phyloP scores from a whole-genome alignment of 2,329 filamentous ascomycete genomes.

The Colletotrichum acutatum region DNA sequence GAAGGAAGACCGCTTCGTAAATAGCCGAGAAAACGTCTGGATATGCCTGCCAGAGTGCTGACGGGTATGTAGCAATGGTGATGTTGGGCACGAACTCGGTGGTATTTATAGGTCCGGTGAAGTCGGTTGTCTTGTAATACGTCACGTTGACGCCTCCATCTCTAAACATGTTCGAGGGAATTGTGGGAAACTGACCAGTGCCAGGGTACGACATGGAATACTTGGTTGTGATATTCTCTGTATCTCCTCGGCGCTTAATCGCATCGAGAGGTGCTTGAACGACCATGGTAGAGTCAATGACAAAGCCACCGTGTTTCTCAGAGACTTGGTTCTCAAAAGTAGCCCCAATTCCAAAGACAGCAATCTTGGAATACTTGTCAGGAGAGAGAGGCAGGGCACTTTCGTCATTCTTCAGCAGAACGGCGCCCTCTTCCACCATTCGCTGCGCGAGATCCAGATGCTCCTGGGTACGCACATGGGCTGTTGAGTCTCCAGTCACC shows the following conservation, averaged over 20 bases:
- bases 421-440: slow-evolving; percentile 14
- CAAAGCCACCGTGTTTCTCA: slow-evolving; percentile 35
- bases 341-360: slow-evolving; percentile 63
- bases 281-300: background rate
- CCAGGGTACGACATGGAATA: slow-evolving; percentile 1
- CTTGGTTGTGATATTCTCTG: background rate
- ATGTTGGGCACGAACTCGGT: background rate
- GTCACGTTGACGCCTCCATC: slow-evolving; percentile 30
- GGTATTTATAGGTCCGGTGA: background rate
- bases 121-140: slow-evolving; percentile 39
- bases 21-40: slow-evolving; percentile 37
- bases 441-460: background rate
- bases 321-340: slow-evolving; percentile 54
- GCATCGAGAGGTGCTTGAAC: background rate
- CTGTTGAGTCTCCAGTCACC: slow-evolving; percentile 30
- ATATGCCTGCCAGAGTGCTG: background rate
- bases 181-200: background rate
- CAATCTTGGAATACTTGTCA: slow-evolving; percentile 42
- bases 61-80: background rate
- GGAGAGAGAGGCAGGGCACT: slow-evolving; percentile 63
- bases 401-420: slow-evolving; percentile 65
- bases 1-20: slow-evolving; percentile 36
- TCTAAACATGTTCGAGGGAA: background rate
- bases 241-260: background rate
- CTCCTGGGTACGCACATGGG: background rate